Evolutionary conservation across 2,329 filamentous ascomycete genomes (phyloP).

Genomic region (Aspergillus ochraceus): DNA sequence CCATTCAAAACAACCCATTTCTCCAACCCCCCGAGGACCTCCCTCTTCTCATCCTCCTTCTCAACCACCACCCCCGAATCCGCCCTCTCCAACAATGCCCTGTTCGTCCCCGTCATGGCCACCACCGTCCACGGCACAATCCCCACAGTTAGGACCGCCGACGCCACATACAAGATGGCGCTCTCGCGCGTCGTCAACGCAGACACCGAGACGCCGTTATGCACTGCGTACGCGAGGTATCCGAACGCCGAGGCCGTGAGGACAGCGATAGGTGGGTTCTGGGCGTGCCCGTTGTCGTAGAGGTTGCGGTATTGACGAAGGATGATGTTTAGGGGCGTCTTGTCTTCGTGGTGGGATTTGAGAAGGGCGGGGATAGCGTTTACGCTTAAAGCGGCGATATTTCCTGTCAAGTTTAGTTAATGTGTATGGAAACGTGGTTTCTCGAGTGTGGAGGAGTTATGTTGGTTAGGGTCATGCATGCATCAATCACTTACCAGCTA

Average conservation of each 20-base stretch:
- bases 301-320: conserved; percentile 21
- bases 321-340: conserved; percentile 6
- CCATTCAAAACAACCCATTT: conserved; percentile 16
- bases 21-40: conserved; percentile 3
- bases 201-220: conserved; percentile 14
- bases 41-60: conserved; percentile 14
- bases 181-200: conserved; percentile 12
- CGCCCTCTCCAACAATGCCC: conserved; percentile 24
- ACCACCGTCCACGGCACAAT: conserved; percentile 36
- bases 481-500: conserved; percentile 23
- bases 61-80: conserved; percentile 7
- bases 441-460: not conserved
- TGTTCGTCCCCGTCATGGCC: conserved; percentile 31
- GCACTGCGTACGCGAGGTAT: conserved; percentile 31
- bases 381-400: conserved; percentile 28
- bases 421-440: not conserved
- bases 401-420: conserved; percentile 17
- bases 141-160: conserved; percentile 29
- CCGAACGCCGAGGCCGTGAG: conserved; percentile 21
- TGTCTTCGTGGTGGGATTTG: conserved; percentile 12
- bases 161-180: conserved; percentile 24
- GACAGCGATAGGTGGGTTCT: conserved; percentile 27
- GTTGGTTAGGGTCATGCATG: not conserved
- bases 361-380: conserved; percentile 27
- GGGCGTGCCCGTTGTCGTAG: conserved; percentile 22